Conservation (phyloP, 129 eudicot species). For the Oenanthe sinensis region DNA sequence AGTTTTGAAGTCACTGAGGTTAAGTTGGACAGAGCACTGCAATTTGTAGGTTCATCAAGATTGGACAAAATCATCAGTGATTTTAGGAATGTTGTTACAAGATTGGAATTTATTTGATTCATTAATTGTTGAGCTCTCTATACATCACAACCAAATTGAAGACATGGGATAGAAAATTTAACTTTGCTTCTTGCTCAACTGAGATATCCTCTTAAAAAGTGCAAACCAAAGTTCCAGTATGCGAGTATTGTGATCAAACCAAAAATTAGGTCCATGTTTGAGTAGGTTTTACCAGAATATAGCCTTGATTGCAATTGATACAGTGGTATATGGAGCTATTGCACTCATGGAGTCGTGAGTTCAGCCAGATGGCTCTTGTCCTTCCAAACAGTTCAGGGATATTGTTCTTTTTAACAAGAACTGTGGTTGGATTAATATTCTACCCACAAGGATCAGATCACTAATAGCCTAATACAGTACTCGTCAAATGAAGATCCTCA, state of each 20-base stretch:
- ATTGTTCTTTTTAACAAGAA: constrained; percentile 68
- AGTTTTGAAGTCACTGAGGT: too few relatives aligned
- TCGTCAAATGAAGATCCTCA: too few relatives aligned
- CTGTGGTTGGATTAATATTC: not conserved
- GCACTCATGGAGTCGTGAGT: constrained; percentile 64
- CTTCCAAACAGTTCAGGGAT: constrained; percentile 64
- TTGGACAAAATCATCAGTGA: too few relatives aligned
- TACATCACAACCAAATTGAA: constrained; percentile 79
- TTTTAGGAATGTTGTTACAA: constrained; percentile 47
- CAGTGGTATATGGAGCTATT: constrained; percentile 44
- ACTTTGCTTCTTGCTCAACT: constrained; percentile 79
- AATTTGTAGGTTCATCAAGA: too few relatives aligned
- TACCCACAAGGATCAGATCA: too few relatives aligned
- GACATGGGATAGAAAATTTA: constrained; percentile 72
- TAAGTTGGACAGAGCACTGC: too few relatives aligned
- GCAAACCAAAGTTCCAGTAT: constrained; percentile 73
- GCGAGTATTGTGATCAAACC: constrained; percentile 70
- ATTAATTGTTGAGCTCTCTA: constrained; percentile 59
- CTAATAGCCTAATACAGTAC: too few relatives aligned
- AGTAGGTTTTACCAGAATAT: constrained; percentile 65
- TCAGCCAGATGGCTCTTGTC: constrained; percentile 52
- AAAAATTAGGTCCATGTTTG: constrained; percentile 79
- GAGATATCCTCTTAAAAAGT: constrained; percentile 78
- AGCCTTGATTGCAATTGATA: constrained; percentile 81
- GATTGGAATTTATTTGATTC: constrained; percentile 96